Evolutionary conservation across 2,329 filamentous ascomycete species (phyloP).

Genomic region (Diaporthe vaccinii): DNA sequence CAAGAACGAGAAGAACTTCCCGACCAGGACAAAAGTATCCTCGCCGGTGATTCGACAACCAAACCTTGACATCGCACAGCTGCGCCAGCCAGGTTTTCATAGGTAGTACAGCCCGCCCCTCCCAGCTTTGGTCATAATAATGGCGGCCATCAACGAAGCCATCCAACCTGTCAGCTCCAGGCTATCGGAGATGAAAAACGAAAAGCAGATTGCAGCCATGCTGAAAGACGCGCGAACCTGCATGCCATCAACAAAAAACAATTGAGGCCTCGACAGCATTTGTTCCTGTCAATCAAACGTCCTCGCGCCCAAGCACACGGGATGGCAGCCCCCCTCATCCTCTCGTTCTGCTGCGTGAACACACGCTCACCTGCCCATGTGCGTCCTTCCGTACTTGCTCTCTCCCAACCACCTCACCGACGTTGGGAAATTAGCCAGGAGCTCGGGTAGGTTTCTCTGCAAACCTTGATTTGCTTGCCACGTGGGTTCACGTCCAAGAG

Average conservation of each 20-base stretch:
- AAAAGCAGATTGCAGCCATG: slow-evolving; percentile 28
- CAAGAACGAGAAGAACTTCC: not conserved
- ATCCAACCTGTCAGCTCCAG: slow-evolving; percentile 25
- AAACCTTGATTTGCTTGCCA: slow-evolving; percentile 32
- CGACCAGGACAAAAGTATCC: not conserved
- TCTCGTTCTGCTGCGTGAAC: not conserved
- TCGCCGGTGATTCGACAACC: not conserved
- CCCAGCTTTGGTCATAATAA: not conserved
- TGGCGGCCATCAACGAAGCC: slow-evolving; percentile 20
- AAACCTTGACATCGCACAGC: not conserved
- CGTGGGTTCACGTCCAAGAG: slow-evolving; percentile 15
- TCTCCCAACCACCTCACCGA: not conserved
- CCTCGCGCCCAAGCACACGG: not conserved
- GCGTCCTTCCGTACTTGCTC: not conserved
- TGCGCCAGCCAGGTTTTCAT: not conserved
- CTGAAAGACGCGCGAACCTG: slow-evolving; percentile 11
- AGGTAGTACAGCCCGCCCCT: not conserved
- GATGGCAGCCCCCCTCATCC: not conserved
- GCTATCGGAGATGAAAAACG: slow-evolving; percentile 22
- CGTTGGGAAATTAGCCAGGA: slow-evolving; percentile 24
- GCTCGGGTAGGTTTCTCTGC: not conserved
- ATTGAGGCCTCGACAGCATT: not conserved
- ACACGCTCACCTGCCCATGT: not conserved
- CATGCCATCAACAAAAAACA: not conserved
- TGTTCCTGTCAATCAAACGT: not conserved